phyloP scores from a whole-genome alignment of 331 rosid genomes.

The Rhamnella rubrinervis region DNA sequence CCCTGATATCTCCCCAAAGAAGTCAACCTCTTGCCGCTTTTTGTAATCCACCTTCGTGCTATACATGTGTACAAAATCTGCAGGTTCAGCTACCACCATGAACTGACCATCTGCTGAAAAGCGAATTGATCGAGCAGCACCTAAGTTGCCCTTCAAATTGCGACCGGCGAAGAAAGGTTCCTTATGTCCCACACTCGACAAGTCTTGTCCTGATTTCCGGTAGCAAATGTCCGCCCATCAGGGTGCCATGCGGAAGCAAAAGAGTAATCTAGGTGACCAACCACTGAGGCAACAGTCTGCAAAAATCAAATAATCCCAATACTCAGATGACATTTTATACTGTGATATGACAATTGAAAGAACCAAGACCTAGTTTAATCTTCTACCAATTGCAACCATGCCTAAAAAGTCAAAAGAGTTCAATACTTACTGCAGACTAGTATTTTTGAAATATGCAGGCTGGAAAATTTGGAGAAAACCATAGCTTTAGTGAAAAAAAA shows the following conservation, averaged over 20 bases:
- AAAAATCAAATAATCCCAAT: slow-evolving; percentile 7
- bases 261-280: slow-evolving; percentile 86
- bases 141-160: slow-evolving; percentile 72
- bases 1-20: slow-evolving; percentile 97
- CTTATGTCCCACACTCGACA: slow-evolving; percentile 91
- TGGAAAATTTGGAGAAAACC: too few species aligned
- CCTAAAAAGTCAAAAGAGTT: too few species aligned
- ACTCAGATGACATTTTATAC: neutral
- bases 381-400: too few species aligned
- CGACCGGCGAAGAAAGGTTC: slow-evolving; percentile 46
- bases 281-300: slow-evolving; percentile 66
- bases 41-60: slow-evolving; percentile 56
- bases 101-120: slow-evolving; percentile 84
- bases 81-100: slow-evolving; percentile 93
- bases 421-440: too few species aligned
- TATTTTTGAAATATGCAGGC: too few species aligned
- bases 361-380: neutral
- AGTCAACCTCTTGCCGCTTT: slow-evolving; percentile 81
- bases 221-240: slow-evolving; percentile 67
- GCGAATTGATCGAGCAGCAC: slow-evolving; percentile 80
- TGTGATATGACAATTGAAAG: neutral
- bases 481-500: too few species aligned
- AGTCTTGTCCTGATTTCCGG: slow-evolving; percentile 95
- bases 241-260: slow-evolving; percentile 99
- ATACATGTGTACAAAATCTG: slow-evolving; percentile 91